Conservation (phyloP, 2,329 filamentous ascomycete genomes). For the Sclerotinia minor region DNA sequence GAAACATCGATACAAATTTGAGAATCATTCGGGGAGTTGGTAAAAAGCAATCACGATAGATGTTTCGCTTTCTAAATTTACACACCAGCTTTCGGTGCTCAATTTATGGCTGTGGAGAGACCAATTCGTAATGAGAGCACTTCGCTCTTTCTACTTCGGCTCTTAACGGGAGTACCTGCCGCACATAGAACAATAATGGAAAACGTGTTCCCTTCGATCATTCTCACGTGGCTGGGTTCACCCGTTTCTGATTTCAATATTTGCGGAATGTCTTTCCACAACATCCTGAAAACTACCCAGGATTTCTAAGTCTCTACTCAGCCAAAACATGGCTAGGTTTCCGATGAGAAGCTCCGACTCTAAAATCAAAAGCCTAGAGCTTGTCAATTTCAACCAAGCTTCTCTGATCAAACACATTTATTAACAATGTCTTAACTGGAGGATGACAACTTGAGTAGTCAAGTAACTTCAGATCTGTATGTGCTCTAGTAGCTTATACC, state of each 20-base stretch:
- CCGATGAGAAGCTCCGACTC: too few relatives aligned
- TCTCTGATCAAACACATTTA: neutral
- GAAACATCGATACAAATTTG: neutral
- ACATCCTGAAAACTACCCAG: neutral
- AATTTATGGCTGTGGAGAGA: neutral
- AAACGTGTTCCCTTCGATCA: too few relatives aligned
- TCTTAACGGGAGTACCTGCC: neutral
- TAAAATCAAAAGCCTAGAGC: neutral
- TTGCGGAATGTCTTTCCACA: neutral
- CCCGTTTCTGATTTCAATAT: too few relatives aligned
- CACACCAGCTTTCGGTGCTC: neutral
- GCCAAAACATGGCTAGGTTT: too few relatives aligned
- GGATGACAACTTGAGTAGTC: neutral
- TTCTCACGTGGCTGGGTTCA: neutral
- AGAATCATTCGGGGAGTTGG: neutral
- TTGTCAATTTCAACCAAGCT: neutral
- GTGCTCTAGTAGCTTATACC: too few relatives aligned
- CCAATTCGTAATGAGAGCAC: neutral
- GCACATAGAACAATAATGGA: too few relatives aligned
- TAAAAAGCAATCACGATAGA: neutral
- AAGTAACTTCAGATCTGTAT: neutral
- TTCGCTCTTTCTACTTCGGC: neutral
- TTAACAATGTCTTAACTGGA: too few relatives aligned
- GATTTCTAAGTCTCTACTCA: too few relatives aligned
- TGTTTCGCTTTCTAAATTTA: neutral